These are phyloP conservation scores for Sarocladiaceae sp. DNA, from an alignment of 2,329 filamentous ascomycete genomes.

Conservation along the genomic window DNA sequence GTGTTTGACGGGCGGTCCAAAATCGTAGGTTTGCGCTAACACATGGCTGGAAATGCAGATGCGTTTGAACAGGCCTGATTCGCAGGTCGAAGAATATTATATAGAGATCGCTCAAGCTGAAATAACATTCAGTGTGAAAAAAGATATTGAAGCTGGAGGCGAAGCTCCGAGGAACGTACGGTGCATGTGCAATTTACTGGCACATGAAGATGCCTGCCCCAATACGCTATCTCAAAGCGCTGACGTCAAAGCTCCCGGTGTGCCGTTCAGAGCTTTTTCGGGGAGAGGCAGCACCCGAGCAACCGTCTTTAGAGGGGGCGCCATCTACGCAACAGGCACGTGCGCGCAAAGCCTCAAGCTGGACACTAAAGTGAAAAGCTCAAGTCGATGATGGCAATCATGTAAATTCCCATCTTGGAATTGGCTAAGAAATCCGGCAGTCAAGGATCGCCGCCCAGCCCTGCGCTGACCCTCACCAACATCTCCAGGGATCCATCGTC, in stretches of 20 bases:
- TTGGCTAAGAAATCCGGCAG: neutral
- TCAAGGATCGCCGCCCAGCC: too few species aligned
- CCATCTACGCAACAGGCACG: neutral
- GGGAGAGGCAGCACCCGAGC: neutral
- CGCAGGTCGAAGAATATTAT: too few species aligned
- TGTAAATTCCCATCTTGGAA: neutral
- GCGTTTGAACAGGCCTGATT: too few species aligned
- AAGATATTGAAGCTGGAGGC: too few species aligned
- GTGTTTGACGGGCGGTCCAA: neutral
- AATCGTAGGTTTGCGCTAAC: neutral
- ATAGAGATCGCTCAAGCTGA: too few species aligned
- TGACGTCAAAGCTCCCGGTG: neutral
- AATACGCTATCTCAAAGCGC: neutral
- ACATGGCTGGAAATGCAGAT: too few species aligned
- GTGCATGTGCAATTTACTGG: too few species aligned
- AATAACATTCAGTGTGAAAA: too few species aligned
- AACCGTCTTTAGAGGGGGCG: neutral
- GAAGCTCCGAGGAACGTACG: neutral
- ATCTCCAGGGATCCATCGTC: too few species aligned
- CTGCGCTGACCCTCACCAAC: too few species aligned
- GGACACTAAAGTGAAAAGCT: neutral
- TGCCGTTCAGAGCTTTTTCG: neutral
- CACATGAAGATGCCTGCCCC: too few species aligned
- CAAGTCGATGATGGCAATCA: neutral
- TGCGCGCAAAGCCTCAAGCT: neutral